These are phyloP conservation scores for Starmerella tilneyi DNA, from an alignment of 805 yeast genomes.

Conservation along the genomic window DNA sequence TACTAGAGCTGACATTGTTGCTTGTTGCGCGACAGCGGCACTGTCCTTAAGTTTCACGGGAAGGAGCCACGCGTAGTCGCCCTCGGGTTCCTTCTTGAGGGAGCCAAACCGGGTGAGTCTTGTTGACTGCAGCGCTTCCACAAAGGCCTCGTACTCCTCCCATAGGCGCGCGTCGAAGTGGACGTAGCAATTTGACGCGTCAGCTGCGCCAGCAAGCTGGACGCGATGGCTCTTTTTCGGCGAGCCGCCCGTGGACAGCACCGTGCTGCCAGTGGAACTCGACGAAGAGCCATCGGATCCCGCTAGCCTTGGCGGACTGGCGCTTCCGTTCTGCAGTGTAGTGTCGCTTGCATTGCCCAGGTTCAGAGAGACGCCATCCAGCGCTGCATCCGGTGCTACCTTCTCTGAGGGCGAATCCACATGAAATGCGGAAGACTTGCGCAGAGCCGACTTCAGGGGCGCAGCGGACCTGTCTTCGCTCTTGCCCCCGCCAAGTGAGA, in stretches of 20 bases:
- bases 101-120: constrained; percentile 9
- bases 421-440: background rate
- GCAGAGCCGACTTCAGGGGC: constrained; percentile 1
- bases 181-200: constrained; percentile 8
- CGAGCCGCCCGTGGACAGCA: background rate
- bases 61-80: constrained; percentile 15
- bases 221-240: background rate
- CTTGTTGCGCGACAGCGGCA: too few species aligned
- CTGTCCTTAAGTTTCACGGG: constrained; percentile 9
- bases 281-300: too few species aligned
- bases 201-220: constrained; percentile 2
- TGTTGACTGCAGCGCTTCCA: constrained; percentile 5
- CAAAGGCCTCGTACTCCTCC: constrained; percentile 13
- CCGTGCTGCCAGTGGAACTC: too few species aligned
- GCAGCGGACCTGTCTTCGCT: too few species aligned
- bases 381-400: background rate
- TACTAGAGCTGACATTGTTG: background rate
- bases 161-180: constrained; percentile 19
- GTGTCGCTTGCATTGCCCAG: background rate
- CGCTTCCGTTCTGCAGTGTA: background rate
- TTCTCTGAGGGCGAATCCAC: background rate
- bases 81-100: constrained; percentile 1
- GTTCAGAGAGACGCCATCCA: background rate
- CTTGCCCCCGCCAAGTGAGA: too few species aligned
- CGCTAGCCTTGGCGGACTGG: too few species aligned